Conservation (phyloP, 805 yeast genomes). For the Wickerhamia fluorescens region DNA sequence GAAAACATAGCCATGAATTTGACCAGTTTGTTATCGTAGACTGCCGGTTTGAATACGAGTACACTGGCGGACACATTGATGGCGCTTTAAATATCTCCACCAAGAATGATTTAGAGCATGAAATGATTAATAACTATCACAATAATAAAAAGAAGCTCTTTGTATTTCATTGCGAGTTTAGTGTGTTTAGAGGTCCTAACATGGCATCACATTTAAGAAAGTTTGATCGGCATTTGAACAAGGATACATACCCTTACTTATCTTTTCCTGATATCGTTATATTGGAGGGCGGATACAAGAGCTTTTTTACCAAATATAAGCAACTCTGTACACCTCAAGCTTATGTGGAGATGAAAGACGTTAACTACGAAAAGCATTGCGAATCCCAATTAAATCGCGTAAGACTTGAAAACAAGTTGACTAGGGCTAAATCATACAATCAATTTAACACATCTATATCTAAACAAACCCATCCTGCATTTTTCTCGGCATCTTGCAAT, state of each 20-base stretch:
- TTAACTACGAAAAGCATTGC: constrained; percentile 30
- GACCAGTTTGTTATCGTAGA: constrained; percentile 62
- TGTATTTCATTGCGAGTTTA: constrained; percentile 92
- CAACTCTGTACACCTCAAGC: constrained; percentile 65
- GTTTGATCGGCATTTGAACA: constrained; percentile 70
- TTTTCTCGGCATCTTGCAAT: too few species aligned
- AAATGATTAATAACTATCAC: constrained; percentile 26
- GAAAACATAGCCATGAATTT: constrained; percentile 42
- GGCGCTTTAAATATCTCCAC: constrained; percentile 75
- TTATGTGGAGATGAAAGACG: constrained; percentile 76
- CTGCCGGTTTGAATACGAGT: constrained; percentile 91
- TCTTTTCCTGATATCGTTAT: constrained; percentile 85
- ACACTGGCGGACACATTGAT: constrained; percentile 83
- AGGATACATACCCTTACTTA: constrained; percentile 70
- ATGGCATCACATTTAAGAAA: constrained; percentile 83
- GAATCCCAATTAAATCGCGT: constrained; percentile 41
- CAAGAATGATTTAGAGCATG: constrained; percentile 58
- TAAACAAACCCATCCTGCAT: constrained; percentile 1
- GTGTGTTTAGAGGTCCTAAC: constrained; percentile 88
- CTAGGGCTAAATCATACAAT: constrained; percentile 31
- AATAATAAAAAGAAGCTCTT: constrained; percentile 40
- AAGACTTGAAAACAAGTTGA: constrained; percentile 34
- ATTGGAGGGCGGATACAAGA: constrained; percentile 85
- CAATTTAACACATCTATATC: constrained; percentile 8
- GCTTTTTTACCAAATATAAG: constrained; percentile 56